Conservation (phyloP, 2,329 filamentous ascomycete species). For the Coniochaeta sp. region DNA sequence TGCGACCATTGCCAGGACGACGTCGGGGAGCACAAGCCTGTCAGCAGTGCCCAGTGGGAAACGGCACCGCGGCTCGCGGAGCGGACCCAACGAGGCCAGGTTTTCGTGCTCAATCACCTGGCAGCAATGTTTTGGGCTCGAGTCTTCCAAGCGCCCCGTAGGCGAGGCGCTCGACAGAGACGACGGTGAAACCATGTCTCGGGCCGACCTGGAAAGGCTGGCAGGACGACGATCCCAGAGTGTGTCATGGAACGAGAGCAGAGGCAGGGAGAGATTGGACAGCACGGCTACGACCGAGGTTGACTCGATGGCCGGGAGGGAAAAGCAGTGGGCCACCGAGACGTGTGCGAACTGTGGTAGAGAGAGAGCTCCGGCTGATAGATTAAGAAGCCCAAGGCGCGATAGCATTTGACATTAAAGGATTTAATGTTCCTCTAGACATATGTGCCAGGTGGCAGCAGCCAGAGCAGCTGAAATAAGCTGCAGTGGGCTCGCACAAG, state of each 20-base stretch:
- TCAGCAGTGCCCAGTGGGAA: background rate
- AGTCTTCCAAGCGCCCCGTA: background rate
- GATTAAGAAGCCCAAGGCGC: background rate
- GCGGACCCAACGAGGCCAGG: background rate
- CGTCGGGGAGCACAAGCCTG: background rate
- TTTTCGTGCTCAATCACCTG: background rate
- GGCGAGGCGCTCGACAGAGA: background rate
- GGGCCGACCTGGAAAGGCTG: background rate
- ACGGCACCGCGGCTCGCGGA: background rate
- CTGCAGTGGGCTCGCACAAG: too few species aligned
- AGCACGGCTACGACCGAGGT: background rate
- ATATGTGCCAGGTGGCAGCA: too few species aligned
- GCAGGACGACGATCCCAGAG: background rate
- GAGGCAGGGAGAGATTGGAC: background rate
- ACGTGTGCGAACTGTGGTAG: background rate
- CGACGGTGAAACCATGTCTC: background rate
- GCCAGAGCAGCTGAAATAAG: too few species aligned
- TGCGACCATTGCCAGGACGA: constrained; percentile 24
- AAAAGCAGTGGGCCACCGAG: background rate
- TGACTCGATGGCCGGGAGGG: background rate
- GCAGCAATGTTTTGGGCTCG: background rate
- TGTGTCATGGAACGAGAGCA: background rate
- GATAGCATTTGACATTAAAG: background rate
- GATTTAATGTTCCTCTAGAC: too few species aligned
- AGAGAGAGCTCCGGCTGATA: background rate